Percentiles rank a stretch among this genome's conserved stretches.
phyloP scores from a whole-genome alignment of 805 yeast genomes.

The Blastobotrys chiropterorum region DNA sequence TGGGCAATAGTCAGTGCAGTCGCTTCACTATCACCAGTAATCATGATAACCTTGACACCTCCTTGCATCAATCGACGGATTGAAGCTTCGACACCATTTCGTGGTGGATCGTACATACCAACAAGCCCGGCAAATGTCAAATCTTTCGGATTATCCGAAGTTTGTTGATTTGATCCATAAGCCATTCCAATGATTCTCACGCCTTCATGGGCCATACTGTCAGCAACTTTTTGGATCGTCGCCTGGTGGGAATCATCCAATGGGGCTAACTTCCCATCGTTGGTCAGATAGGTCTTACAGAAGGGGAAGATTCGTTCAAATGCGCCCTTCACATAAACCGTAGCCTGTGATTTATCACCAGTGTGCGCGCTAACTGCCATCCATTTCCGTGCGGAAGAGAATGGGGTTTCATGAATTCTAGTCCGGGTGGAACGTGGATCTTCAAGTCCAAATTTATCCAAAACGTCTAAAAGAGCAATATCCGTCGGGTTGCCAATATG shows the following conservation, averaged over 20 bases:
- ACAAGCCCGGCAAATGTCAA: slow-evolving; percentile 77
- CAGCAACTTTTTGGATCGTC: slow-evolving; percentile 50
- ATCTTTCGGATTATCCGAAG: slow-evolving; percentile 36
- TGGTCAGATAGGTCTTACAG: slow-evolving; percentile 54
- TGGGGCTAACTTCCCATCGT: slow-evolving; percentile 53
- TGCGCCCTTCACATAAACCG: slow-evolving; percentile 81
- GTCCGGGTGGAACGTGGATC: slow-evolving; percentile 57
- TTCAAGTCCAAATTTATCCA: slow-evolving; percentile 61
- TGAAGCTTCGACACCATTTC: slow-evolving; percentile 75
- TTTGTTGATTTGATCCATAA: slow-evolving; percentile 35
- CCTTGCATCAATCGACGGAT: slow-evolving; percentile 75
- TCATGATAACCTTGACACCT: slow-evolving; percentile 97
- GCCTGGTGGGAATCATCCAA: slow-evolving; percentile 44
- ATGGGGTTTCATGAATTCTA: slow-evolving; percentile 72
- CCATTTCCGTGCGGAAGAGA: slow-evolving; percentile 75
- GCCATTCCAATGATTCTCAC: slow-evolving; percentile 83
- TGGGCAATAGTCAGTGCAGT: slow-evolving; percentile 82
- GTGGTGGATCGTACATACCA: slow-evolving; percentile 98
- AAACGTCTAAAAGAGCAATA: slow-evolving; percentile 75
- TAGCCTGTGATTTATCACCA: slow-evolving; percentile 51
- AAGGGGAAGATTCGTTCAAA: slow-evolving; percentile 61
- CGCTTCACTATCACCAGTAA: slow-evolving; percentile 88
- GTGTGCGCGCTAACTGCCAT: slow-evolving; percentile 75
- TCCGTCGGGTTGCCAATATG: slow-evolving; percentile 93
- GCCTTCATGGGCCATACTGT: slow-evolving; percentile 70